Evolutionary conservation across 495 filamentous ascomycete species (phyloP).

Genomic region (Parathielavia hyrcaniae): DNA sequence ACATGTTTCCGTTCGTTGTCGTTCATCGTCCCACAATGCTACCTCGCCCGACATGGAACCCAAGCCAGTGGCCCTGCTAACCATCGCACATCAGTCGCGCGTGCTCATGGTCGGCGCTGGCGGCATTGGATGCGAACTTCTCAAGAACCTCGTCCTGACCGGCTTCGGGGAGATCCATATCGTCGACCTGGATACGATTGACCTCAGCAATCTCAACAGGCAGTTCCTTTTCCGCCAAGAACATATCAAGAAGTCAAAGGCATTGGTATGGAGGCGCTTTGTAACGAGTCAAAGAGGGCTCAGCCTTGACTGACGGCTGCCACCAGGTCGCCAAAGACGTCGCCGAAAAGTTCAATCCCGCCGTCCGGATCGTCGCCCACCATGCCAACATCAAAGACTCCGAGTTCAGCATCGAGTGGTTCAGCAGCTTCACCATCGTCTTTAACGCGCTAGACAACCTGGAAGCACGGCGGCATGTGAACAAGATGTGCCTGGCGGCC

Average conservation of each 20-base stretch:
- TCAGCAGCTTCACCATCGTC: constrained; percentile 71
- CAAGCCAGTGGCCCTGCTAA: constrained; percentile 27
- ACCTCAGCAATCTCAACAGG: constrained; percentile 94
- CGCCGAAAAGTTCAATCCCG: constrained; percentile 83
- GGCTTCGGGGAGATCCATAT: constrained; percentile 95
- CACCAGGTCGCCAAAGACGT: constrained; percentile 86
- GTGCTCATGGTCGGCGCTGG: constrained; percentile 94
- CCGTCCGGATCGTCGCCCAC: constrained; percentile 79
- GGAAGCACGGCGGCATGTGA: constrained; percentile 89
- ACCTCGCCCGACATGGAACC: constrained; percentile 14
- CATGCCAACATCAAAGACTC: constrained; percentile 94
- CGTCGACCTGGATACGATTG: constrained; percentile 96
- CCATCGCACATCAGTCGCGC: constrained; percentile 55
- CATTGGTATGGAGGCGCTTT: constrained; percentile 59
- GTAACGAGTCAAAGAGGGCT: not conserved
- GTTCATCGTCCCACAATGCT: not conserved
- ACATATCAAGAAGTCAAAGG: constrained; percentile 97
- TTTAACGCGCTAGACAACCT: constrained; percentile 98
- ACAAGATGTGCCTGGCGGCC: constrained; percentile 93
- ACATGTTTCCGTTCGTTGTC: not conserved
- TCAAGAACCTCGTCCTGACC: constrained; percentile 91
- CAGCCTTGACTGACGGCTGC: constrained; percentile 17
- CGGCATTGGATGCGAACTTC: constrained; percentile 93
- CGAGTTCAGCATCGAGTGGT: constrained; percentile 90
- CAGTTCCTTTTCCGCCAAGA: constrained; percentile 97